A percentile compares a stretch with the other conserved stretches of the same genome.
Conservation (phyloP, 75 land plant genomes). For the Selaginella moellendorffii region DNA sequence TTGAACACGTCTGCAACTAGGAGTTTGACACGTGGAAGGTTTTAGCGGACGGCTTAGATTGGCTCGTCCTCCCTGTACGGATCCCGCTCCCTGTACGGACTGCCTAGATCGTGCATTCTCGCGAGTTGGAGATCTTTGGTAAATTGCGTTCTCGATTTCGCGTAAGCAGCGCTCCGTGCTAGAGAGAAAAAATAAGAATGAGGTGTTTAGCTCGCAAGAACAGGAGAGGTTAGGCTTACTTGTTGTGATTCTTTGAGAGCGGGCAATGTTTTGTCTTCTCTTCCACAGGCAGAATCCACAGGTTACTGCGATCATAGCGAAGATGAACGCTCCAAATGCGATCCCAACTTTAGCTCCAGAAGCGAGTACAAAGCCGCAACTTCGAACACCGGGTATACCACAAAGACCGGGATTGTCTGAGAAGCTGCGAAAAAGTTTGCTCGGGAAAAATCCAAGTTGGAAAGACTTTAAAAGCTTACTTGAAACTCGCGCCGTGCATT, state of each 20-base stretch:
- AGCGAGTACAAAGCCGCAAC: slow-evolving; percentile 49
- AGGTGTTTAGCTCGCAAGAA: background rate
- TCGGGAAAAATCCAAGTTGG: background rate
- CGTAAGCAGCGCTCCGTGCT: background rate
- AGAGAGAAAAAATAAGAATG: background rate
- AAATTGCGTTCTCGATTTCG: background rate
- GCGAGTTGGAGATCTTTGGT: background rate
- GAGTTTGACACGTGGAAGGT: too few species aligned
- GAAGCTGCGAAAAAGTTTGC: slow-evolving; percentile 38
- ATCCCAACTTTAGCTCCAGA: slow-evolving; percentile 50
- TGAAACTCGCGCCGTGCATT: slow-evolving; percentile 84
- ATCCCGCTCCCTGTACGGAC: background rate
- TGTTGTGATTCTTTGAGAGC: slow-evolving; percentile 51
- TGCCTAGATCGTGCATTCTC: background rate
- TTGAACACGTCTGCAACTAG: too few species aligned
- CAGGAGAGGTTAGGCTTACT: slow-evolving; percentile 23
- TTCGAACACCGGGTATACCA: slow-evolving; percentile 67
- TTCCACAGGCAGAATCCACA: slow-evolving; percentile 52
- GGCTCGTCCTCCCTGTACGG: too few species aligned
- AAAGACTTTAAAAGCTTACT: slow-evolving; percentile 30
- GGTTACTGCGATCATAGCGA: slow-evolving; percentile 18
- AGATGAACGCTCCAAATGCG: slow-evolving; percentile 28
- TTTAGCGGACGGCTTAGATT: too few species aligned
- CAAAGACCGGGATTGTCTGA: slow-evolving; percentile 76
- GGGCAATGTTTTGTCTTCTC: slow-evolving; percentile 59